Conservation (phyloP, 805 yeast genomes). For the Saccharomycopsis fodiens region DNA sequence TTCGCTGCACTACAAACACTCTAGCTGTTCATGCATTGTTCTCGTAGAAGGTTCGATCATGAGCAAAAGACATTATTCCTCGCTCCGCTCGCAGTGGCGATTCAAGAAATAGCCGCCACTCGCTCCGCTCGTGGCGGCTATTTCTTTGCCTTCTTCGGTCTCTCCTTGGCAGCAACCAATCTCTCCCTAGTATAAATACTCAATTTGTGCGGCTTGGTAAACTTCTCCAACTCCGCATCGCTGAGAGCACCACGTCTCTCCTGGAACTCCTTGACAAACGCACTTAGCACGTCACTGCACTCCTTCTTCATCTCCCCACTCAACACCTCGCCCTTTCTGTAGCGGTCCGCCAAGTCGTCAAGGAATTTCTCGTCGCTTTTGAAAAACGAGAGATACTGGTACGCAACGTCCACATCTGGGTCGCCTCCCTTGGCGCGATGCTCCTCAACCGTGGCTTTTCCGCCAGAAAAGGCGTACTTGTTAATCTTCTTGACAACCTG, state of each 20-base stretch:
- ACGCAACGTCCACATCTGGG: constrained; percentile 93
- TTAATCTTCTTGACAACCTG: constrained; percentile 91
- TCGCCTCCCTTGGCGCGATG: constrained; percentile 88
- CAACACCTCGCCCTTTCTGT: constrained; percentile 72
- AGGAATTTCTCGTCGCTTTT: constrained; percentile 80
- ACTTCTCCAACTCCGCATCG: constrained; percentile 51
- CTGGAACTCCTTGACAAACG: constrained; percentile 77
- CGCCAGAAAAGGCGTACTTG: constrained; percentile 95
- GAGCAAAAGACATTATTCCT: no score
- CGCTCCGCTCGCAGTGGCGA: no score
- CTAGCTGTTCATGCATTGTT: no score
- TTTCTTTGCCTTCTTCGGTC: constrained; percentile 33
- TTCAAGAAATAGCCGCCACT: not conserved
- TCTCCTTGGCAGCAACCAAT: constrained; percentile 58
- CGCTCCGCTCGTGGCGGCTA: no score
- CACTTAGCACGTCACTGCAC: constrained; percentile 74
- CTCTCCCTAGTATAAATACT: constrained; percentile 69
- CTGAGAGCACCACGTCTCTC: constrained; percentile 61
- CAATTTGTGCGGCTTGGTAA: constrained; percentile 81
- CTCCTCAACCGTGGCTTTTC: constrained; percentile 78
- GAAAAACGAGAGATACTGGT: constrained; percentile 86
- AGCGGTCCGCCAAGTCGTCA: constrained; percentile 50
- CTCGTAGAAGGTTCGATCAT: no score
- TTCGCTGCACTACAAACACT: no score
- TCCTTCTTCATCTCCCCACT: constrained; percentile 91